These are phyloP conservation scores for Gilbertella persicaria DNA, from an alignment of 371 early-diverging fungal genomes.

Conservation along the genomic window DNA sequence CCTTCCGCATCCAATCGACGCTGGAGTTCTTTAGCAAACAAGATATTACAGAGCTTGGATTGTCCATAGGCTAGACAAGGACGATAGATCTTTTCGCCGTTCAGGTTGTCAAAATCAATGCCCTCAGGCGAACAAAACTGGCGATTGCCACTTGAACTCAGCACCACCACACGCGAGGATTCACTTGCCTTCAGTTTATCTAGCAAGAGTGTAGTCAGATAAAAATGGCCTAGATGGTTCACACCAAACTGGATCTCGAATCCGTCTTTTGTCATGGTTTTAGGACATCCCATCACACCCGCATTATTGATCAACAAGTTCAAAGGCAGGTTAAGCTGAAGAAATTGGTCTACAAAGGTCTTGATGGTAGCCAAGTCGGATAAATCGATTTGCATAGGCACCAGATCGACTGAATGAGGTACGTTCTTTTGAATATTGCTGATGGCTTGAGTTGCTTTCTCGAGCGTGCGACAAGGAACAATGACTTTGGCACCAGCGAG, in stretches of 20 bases:
- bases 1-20: conserved; percentile 31
- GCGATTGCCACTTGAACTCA: conserved; percentile 45
- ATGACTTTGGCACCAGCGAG: conserved; percentile 17
- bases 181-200: conserved; percentile 52
- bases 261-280: conserved; percentile 58
- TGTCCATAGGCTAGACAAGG: conserved; percentile 6
- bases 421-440: conserved; percentile 46
- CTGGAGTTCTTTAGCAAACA: conserved; percentile 57
- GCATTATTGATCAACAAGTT: conserved; percentile 54
- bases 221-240: conserved; percentile 79
- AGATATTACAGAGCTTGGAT: conserved; percentile 36
- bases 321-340: conserved; percentile 48
- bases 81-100: conserved; percentile 32
- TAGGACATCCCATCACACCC: conserved; percentile 66
- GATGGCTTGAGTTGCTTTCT: conserved; percentile 43
- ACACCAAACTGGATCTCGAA: conserved; percentile 31
- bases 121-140: conserved; percentile 12
- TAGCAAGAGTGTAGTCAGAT: conserved; percentile 58
- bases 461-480: conserved; percentile 54
- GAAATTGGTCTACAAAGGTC: conserved; percentile 47
- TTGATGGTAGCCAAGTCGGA: conserved; percentile 48
- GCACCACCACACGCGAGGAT: conserved; percentile 56
- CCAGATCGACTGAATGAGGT: conserved; percentile 28
- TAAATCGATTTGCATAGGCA: conserved; percentile 58
- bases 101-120: conserved; percentile 31